Evolutionary conservation across 495 filamentous ascomycete species (phyloP).

Genomic region (Xylaria scruposa): DNA sequence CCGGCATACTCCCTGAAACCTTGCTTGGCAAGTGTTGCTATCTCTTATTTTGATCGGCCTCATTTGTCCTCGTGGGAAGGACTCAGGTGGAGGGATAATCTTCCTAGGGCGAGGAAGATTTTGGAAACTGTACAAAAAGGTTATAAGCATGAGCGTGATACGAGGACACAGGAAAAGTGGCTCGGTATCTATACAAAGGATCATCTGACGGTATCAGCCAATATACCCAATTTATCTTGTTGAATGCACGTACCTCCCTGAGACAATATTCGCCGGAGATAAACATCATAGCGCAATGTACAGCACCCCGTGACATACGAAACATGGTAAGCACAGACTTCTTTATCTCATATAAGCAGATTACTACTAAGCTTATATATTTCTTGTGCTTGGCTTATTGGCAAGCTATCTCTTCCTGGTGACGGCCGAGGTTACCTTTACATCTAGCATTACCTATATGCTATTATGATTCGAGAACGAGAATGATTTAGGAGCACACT

Average conservation of each 20-base stretch:
- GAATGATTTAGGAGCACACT: conserved; percentile 66
- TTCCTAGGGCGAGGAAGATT: neutral
- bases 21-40: neutral
- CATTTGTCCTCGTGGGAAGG: neutral
- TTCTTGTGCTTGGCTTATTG: conserved; percentile 63
- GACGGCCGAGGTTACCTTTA: conserved; percentile 70
- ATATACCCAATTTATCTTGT: neutral
- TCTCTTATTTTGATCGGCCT: neutral
- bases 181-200: neutral
- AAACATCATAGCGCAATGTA: neutral
- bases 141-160: neutral
- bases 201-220: neutral
- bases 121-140: neutral
- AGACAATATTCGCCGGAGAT: neutral
- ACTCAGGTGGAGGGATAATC: neutral
- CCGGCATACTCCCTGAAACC: too few species aligned
- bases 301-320: neutral
- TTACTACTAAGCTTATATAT: too few species aligned
- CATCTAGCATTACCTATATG: conserved; percentile 73
- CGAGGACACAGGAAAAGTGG: neutral
- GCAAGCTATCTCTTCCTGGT: conserved; percentile 71
- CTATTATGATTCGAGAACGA: conserved; percentile 85
- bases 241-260: neutral
- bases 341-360: too few species aligned
- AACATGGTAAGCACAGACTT: neutral